Evolutionary conservation across 306 rosid species (phyloP).

Genomic region (Prunus salicina): DNA sequence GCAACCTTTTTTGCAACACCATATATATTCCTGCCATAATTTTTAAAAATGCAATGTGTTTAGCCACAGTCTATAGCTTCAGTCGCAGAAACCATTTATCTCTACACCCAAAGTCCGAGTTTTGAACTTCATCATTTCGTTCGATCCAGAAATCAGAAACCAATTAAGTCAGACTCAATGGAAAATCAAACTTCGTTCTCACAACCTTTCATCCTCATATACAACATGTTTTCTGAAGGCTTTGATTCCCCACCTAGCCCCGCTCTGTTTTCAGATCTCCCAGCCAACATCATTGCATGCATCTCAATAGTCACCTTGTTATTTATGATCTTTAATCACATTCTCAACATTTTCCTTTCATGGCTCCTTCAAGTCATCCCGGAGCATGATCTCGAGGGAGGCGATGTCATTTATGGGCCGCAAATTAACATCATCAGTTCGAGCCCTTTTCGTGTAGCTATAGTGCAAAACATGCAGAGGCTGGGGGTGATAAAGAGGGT

Average conservation of each 20-base stretch:
- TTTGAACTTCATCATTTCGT: background rate
- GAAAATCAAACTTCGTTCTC: constrained; percentile 4
- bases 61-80: background rate
- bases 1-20: background rate
- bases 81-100: background rate
- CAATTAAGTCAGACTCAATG: background rate
- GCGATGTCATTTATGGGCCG: background rate
- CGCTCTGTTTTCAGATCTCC: constrained; percentile 16
- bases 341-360: constrained; percentile 19
- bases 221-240: constrained; percentile 5
- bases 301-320: constrained; percentile 20
- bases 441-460: background rate
- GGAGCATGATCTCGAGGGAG: constrained; percentile 6
- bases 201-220: constrained; percentile 5
- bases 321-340: constrained; percentile 25
- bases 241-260: constrained; percentile 1
- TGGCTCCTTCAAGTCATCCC: constrained; percentile 24
- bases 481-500: constrained; percentile 14
- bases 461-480: constrained; percentile 22
- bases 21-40: background rate
- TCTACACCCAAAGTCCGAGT: background rate
- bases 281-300: constrained; percentile 25
- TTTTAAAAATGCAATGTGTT: background rate
- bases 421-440: background rate
- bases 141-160: background rate